phyloP scores from a whole-genome alignment of 345 rosid species.

The Pistacia vera region DNA sequence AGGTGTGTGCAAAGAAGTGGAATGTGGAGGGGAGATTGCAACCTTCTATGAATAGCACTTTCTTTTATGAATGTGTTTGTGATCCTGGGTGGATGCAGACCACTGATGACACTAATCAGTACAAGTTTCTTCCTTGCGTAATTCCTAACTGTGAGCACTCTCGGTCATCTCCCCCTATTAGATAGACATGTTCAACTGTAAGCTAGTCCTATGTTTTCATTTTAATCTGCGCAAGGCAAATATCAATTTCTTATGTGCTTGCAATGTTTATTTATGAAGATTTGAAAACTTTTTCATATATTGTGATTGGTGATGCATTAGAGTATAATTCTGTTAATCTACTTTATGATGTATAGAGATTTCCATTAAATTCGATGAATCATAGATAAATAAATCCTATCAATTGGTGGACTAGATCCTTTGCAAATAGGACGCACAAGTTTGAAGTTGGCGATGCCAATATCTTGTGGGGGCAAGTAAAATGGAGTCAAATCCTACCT shows the following conservation, averaged over 20 bases:
- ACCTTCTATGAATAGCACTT: background rate
- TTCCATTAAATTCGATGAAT: too few species aligned
- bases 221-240: too few species aligned
- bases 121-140: too few species aligned
- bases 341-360: background rate
- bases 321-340: background rate
- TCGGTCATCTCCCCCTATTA: too few species aligned
- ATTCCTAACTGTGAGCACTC: too few species aligned
- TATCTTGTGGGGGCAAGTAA: background rate
- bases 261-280: background rate
- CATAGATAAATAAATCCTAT: too few species aligned
- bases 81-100: too few species aligned
- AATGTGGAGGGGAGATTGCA: conserved; percentile 22
- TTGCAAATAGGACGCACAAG: background rate
- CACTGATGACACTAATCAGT: too few species aligned
- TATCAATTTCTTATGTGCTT: background rate
- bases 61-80: too few species aligned
- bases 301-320: background rate
- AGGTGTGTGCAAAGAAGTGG: conserved; percentile 5
- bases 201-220: too few species aligned
- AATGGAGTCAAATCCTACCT: conserved; percentile 6
- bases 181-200: too few species aligned
- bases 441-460: too few species aligned
- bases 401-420: background rate
- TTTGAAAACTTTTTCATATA: background rate